A percentile compares a stretch with the other conserved stretches of the same genome.
These are phyloP conservation scores for Rhodotorula sp. DNA, from an alignment of 1,284 basidiomycete species.

Conservation along the genomic window DNA sequence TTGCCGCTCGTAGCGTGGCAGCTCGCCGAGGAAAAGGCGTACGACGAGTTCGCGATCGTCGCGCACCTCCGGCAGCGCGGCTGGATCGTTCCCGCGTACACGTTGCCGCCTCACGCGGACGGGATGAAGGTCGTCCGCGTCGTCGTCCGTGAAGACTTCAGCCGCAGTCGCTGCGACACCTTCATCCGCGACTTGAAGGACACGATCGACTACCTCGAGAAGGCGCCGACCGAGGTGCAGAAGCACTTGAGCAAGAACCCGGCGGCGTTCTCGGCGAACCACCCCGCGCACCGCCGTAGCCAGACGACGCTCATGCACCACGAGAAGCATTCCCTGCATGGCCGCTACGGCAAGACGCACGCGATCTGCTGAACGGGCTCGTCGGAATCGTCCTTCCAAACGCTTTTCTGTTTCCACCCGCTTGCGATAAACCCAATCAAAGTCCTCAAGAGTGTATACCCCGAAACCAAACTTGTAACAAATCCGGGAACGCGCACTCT, in stretches of 20 bases:
- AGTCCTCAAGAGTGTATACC: too few species aligned
- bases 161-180: conserved; percentile 40
- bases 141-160: conserved; percentile 47
- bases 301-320: conserved; percentile 32
- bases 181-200: conserved; percentile 45
- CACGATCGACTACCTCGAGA: conserved; percentile 29
- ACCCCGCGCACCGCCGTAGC: conserved; percentile 20
- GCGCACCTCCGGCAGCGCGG: conserved; percentile 41
- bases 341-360: conserved; percentile 47
- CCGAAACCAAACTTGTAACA: too few species aligned
- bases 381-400: too few species aligned
- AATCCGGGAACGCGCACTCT: too few species aligned
- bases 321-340: conserved; percentile 46
- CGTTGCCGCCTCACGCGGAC: conserved; percentile 43
- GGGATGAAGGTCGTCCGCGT: conserved; percentile 47
- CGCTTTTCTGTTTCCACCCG: too few species aligned
- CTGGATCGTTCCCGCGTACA: conserved; percentile 46
- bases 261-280: conserved; percentile 14
- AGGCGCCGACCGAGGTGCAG: conserved; percentile 35
- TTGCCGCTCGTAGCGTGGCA: conserved; percentile 48
- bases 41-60: conserved; percentile 45
- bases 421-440: too few species aligned
- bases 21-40: conserved; percentile 38
- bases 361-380: conserved; percentile 33
- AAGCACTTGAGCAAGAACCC: conserved; percentile 27